Evolutionary conservation across 768 basidiomycete species (phyloP), one percentile per base, ranked within the genome.

Genomic region (Rhodotorula paludigena): DNA sequence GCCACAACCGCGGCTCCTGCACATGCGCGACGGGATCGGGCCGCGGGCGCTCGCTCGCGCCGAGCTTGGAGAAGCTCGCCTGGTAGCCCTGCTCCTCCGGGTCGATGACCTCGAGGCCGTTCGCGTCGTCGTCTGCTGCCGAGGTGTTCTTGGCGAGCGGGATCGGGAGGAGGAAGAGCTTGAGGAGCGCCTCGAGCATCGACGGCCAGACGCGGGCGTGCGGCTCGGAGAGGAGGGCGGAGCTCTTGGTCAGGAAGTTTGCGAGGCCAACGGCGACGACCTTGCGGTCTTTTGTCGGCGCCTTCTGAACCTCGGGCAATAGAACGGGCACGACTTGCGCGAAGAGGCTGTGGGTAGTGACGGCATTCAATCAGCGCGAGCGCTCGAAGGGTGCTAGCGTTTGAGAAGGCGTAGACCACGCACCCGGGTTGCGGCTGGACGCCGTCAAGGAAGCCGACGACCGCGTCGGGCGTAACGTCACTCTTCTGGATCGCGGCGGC

Each of bases 71-170:
- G 80, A 93, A 98, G 8, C 91, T 89, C 0, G 91, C 90, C 76
- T 98, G 96, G 79, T 97, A 97, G 1, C 92, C 90, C n/a, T 25
- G n/a, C 76, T 97, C 93, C 76, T 97, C 94, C 68, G 86, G 86
- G 76, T 97, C 94, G 53, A 96, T 85, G 0, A 81, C 80, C 52
- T 84, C 80, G 14, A 82, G 77, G n/a, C n/a, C n/a, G n/a, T n/a
- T n/a, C 54, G 86, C 84, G n/a, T 85, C 81, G 8, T 74, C 78
- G 1, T 68, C 71, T 10, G 65, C 74, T 2, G 64, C 60, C 7
- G 71, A 78, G 66, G 78, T 78, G 42, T 81, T 81, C 51, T 79
- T 78, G 1, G 76, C 74, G 53, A 81, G 83, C 68, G 88, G 84
- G 72, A 90, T 87, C 0, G 89, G 87, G 58, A 91, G 86, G 60